A percentile compares a stretch with the other conserved stretches of the same genome.
These are phyloP conservation scores for Daedalea quercina DNA, from an alignment of 768 basidiomycete species.

Conservation along the genomic window DNA sequence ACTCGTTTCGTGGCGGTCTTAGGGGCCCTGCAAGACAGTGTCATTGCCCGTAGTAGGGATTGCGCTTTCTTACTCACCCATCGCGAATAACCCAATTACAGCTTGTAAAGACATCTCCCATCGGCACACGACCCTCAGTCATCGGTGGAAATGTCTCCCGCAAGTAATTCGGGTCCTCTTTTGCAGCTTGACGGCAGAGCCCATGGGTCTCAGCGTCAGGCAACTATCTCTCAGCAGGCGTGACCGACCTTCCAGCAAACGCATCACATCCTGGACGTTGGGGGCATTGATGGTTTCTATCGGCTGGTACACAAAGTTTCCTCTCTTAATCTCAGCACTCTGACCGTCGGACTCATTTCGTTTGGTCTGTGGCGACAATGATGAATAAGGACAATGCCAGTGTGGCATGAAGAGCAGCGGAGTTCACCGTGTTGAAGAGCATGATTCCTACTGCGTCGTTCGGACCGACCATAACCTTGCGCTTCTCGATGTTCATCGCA, in stretches of 20 bases:
- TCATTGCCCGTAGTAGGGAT: neutral
- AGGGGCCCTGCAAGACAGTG: conserved; percentile 46
- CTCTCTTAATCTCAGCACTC: conserved; percentile 58
- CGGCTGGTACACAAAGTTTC: conserved; percentile 67
- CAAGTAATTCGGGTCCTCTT: conserved; percentile 55
- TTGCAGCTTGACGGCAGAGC: conserved; percentile 40
- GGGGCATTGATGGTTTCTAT: conserved; percentile 75
- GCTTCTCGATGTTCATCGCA: conserved; percentile 83
- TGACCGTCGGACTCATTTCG: conserved; percentile 29
- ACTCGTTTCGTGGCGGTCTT: conserved; percentile 90
- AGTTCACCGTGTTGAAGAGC: conserved; percentile 85
- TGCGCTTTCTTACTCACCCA: conserved; percentile 43
- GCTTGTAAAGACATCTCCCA: conserved; percentile 87
- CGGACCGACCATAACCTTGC: conserved; percentile 83
- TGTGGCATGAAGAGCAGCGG: neutral
- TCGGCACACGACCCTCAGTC: conserved; percentile 51
- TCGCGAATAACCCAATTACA: conserved; percentile 88
- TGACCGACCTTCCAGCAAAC: conserved; percentile 65
- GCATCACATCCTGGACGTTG: conserved; percentile 72
- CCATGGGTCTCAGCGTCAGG: neutral
- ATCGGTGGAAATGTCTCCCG: conserved; percentile 59
- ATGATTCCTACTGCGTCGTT: conserved; percentile 87
- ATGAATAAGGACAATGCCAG: neutral
- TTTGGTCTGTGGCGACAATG: conserved; percentile 21
- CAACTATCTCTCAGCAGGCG: conserved; percentile 19